These are phyloP conservation scores for Hypoxylon sp. DNA, from an alignment of 2,329 filamentous ascomycete genomes.

Conservation along the genomic window DNA sequence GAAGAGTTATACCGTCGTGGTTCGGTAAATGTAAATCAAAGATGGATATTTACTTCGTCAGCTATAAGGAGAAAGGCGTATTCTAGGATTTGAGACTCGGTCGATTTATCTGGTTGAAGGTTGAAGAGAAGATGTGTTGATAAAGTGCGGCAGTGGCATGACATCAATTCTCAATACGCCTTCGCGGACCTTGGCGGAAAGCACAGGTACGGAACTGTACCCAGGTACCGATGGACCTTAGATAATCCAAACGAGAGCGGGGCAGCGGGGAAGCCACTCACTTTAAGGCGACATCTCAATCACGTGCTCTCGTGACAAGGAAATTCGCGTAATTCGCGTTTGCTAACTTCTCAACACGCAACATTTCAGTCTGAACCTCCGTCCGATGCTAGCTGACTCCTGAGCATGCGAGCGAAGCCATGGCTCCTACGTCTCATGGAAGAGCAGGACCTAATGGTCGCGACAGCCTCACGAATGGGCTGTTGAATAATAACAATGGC, in stretches of 20 bases:
- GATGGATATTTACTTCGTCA: neutral
- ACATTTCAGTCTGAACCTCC: neutral
- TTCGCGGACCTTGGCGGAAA: neutral
- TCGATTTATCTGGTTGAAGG: neutral
- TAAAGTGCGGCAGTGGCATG: constrained; percentile 7
- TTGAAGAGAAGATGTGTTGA: neutral
- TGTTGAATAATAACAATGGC: constrained; percentile 36
- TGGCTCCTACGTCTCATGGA: constrained; percentile 46
- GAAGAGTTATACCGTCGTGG: neutral
- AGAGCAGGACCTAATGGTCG: constrained; percentile 37
- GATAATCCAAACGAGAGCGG: neutral
- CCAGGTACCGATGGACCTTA: neutral
- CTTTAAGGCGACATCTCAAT: constrained; percentile 1
- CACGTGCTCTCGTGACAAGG: constrained; percentile 33
- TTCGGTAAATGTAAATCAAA: neutral
- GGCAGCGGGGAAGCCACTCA: neutral
- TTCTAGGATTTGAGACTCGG: neutral
- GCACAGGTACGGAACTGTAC: neutral
- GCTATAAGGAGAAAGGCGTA: neutral
- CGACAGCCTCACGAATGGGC: constrained; percentile 37
- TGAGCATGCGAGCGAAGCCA: constrained; percentile 20
- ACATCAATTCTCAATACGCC: constrained; percentile 14
- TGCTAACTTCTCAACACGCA: constrained; percentile 7
- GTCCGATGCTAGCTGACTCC: neutral
- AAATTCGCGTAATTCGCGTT: constrained; percentile 30